Conservation (phyloP, 2,329 filamentous ascomycete species). For the Trichoderma atrobrunneum region DNA sequence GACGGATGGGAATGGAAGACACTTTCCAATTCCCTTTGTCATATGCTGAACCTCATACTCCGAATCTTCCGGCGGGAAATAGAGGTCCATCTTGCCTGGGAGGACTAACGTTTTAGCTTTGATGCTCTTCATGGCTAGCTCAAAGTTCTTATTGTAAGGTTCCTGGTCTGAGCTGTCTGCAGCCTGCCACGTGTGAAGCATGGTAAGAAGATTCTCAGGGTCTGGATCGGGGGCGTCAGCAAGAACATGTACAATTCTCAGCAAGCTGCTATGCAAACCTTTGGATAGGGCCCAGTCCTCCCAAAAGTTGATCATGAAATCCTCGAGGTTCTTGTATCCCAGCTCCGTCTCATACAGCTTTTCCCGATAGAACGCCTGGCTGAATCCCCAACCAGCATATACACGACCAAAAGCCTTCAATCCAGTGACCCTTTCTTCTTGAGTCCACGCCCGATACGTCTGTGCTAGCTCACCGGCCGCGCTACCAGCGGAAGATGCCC, state of each 20-base stretch:
- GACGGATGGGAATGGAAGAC: slow-evolving; percentile 40
- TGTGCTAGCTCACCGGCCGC: slow-evolving; percentile 29
- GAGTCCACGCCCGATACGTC: slow-evolving; percentile 35
- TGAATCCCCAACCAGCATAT: slow-evolving; percentile 81
- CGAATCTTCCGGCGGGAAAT: slow-evolving; percentile 79
- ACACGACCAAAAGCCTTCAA: slow-evolving; percentile 71
- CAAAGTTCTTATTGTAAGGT: slow-evolving; percentile 65
- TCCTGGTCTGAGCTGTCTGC: slow-evolving; percentile 67
- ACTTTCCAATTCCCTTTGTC: slow-evolving; percentile 32
- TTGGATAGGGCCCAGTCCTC: slow-evolving; percentile 71
- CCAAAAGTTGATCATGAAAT: slow-evolving; percentile 75
- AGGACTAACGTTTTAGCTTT: slow-evolving; percentile 70
- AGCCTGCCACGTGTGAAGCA: slow-evolving; percentile 77
- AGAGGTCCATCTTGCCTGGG: slow-evolving; percentile 71
- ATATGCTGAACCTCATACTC: slow-evolving; percentile 64
- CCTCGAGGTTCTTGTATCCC: slow-evolving; percentile 65
- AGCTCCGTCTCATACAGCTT: slow-evolving; percentile 63
- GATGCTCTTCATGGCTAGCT: slow-evolving; percentile 64
- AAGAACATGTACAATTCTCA: not conserved
- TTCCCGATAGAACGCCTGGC: slow-evolving; percentile 73
- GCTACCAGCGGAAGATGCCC: slow-evolving; percentile 50
- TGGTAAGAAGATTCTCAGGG: slow-evolving; percentile 70
- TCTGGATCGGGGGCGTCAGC: slow-evolving; percentile 37
- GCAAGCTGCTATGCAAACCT: slow-evolving; percentile 32
- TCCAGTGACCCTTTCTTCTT: slow-evolving; percentile 39